These are phyloP conservation scores for Opeltia flavorubescens DNA, from an alignment of 495 filamentous ascomycete species.

Conservation along the genomic window DNA sequence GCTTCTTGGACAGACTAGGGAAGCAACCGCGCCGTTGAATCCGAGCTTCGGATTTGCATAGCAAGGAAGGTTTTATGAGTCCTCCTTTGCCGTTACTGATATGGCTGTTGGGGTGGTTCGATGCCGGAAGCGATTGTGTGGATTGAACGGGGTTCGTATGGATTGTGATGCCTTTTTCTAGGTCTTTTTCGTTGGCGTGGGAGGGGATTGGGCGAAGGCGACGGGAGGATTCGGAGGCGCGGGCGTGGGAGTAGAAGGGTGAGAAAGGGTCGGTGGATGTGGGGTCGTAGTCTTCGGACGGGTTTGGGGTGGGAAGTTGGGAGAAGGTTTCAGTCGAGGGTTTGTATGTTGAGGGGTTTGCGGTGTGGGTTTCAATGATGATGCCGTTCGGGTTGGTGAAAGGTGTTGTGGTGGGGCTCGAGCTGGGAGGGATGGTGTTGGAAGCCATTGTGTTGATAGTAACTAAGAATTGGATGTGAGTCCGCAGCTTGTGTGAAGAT, in stretches of 20 bases:
- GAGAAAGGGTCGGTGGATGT: constrained; percentile 34
- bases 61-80: too few species aligned
- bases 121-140: constrained; percentile 22
- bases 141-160: constrained; percentile 7
- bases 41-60: constrained; percentile 4
- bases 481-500: too few species aligned
- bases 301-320: background rate
- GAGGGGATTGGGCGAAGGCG: constrained; percentile 30
- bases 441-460: background rate
- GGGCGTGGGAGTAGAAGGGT: constrained; percentile 42
- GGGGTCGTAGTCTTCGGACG: background rate
- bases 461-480: too few species aligned
- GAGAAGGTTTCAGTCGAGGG: background rate
- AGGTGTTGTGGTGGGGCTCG: too few species aligned
- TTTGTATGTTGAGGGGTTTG: background rate
- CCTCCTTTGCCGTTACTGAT: constrained; percentile 7
- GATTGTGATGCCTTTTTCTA: constrained; percentile 17
- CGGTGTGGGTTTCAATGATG: too few species aligned
- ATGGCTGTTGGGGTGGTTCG: constrained; percentile 27
- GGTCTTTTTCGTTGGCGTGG: constrained; percentile 25
- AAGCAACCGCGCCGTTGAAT: constrained; percentile 27
- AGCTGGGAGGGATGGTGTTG: background rate
- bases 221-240: constrained; percentile 19
- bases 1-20: constrained; percentile 30
- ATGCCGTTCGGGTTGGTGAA: too few species aligned